Evolutionary conservation across 768 basidiomycete genomes (phyloP).

Genomic region (Leucosporidium scottii): DNA sequence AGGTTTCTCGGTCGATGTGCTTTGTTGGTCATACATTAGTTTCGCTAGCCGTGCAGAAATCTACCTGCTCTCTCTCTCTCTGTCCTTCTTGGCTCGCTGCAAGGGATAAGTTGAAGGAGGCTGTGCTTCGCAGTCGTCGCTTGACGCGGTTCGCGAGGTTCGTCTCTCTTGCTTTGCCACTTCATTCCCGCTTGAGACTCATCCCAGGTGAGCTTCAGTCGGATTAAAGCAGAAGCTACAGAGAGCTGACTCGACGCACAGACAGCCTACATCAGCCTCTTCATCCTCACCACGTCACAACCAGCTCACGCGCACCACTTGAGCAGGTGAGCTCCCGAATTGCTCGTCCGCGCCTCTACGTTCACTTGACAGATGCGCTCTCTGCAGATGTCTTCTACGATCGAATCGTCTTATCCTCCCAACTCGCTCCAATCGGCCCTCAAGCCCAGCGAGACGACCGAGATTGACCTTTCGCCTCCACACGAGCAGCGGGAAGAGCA

Average conservation of each 20-base stretch:
- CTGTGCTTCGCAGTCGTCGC: too few relatives aligned
- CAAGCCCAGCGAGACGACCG: neutral
- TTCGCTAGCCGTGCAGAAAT: neutral
- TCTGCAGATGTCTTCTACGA: neutral
- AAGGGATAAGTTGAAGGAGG: too few relatives aligned
- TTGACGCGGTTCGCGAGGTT: too few relatives aligned
- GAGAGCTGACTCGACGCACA: too few relatives aligned
- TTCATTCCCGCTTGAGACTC: too few relatives aligned
- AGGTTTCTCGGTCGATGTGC: neutral
- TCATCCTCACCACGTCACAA: too few relatives aligned
- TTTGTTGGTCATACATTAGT: neutral
- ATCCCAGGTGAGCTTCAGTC: too few relatives aligned
- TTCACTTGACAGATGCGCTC: neutral
- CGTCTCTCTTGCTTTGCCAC: too few relatives aligned
- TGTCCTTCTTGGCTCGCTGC: too few relatives aligned
- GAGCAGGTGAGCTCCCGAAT: neutral
- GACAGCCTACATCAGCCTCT: neutral
- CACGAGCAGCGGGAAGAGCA: too few relatives aligned
- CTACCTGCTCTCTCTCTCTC: too few relatives aligned
- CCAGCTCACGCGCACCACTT: neutral
- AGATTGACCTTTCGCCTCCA: neutral
- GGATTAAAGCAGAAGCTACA: too few relatives aligned
- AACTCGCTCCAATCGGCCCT: neutral
- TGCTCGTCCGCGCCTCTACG: neutral
- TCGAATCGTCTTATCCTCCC: neutral